Base-by-base conservation (phyloP, 768 basidiomycete species). In the Suillus clintonianus region DNA sequence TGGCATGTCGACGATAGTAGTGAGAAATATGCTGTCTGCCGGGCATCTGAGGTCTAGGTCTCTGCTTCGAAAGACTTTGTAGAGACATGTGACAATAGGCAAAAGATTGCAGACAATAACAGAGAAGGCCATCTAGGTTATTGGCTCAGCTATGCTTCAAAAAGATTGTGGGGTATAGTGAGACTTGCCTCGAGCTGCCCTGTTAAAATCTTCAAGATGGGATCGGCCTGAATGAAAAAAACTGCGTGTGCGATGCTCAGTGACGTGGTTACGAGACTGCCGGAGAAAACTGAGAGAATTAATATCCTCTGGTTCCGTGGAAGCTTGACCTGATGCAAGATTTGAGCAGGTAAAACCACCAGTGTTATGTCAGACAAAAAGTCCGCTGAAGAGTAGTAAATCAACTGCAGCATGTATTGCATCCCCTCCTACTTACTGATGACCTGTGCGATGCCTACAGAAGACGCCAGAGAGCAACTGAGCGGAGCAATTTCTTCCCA, bases 341-440 rank as follows among this genome's bases (percentile, higher is more conserved):
- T 62, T 30, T 53, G 53, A 17, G 69, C 60, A 9, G 68, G 60
- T 51, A 69, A 42, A 51, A 27, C 11, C 32, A 73, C 59, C 10
- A 69, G 43, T 19, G 55, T 57, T 13, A 43, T 41, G 39, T 67
- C 71, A 14, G 69, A 66, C 11, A 74, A 32, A 39, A 74, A 50
- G 36, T 74, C 66, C 19, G 62, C 71, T 73, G 51, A 34, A 62
- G 41, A 27, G 17, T 36, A 45, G 11, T 19, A 45, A 51, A 51
- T 50, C 47, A 57, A 45, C 41, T 30, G 42, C 34, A 27, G 41
- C 37, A 37, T n/a, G 19, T 6, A 41, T 36, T 27, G 24, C 30
- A 24, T 17, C 15, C 41, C 17, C 13, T 42, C n/a, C 19, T 47
- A 59, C 64, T 65, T 32, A 65, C 64, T 43, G 24, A 51, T 24